Base-by-base conservation (phyloP, 805 yeast genomes). In the Metschnikowia matae region DNA sequence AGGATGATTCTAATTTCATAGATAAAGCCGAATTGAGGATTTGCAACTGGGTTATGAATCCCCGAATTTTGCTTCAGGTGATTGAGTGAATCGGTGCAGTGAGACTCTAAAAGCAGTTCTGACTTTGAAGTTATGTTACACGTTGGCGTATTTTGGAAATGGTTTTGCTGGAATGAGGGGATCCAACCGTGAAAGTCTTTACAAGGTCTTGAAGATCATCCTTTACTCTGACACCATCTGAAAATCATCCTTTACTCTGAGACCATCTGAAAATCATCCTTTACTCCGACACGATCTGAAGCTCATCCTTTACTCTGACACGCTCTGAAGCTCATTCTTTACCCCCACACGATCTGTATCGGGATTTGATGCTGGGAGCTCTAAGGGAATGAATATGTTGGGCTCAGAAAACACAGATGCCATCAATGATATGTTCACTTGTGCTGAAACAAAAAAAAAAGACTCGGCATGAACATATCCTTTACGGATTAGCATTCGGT, bases 151-250 rank as follows among this genome's bases (percentile, higher is more conserved):
- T 57, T 79, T 94, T 46, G 99, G 99, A 62, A 77, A 85, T 46
- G 98, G 97, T 73, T 88, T 92, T 44, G 96, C 99, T 6, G 97
- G 96, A 31, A 90, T 94, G 97, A n/a, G n/a, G n/a, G 96, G 92
- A 0, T 80, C 92, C 34, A 83, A 84, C 43, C 84, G 85, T 64
- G 82, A 75, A 53, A 77, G 80, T 42, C 78, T 89, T 40, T 90
- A 87, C 62, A 96, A 89, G 56, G 87, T 87, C 49, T 78, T 94
- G 64, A 87, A 85, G 62, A 87, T 84, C 44, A 89, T 92, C 3
- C 72, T 94, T 55, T 91, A 85, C 65, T 80, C 91, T 10, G 99
- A 94, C 65, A n/a, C n/a, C n/a, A n/a, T n/a, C n/a, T n/a, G n/a
- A n/a, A n/a, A n/a, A n/a, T n/a, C n/a, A n/a, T n/a, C n/a, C n/a